phyloP scores from a whole-genome alignment of 2,329 filamentous ascomycete species.

The Macrophomina tecta region DNA sequence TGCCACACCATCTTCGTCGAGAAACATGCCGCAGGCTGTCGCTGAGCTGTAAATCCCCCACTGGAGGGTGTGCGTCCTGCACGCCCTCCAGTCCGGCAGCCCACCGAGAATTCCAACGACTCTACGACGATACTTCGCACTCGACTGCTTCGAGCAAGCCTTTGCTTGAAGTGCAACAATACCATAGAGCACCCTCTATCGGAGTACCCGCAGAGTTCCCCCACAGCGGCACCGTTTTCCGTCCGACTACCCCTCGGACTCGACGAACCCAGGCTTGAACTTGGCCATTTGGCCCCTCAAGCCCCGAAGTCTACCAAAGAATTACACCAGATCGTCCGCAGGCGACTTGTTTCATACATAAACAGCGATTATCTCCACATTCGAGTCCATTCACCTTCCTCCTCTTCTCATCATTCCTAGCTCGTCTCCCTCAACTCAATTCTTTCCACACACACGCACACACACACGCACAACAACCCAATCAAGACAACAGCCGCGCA shows the following conservation, averaged over 20 bases:
- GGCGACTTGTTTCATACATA: conserved; percentile 34
- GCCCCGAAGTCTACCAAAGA: conserved; percentile 42
- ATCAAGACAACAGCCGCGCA: not conserved
- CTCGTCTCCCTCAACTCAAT: not conserved
- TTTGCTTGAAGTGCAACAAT: conserved; percentile 35
- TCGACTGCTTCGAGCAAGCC: conserved; percentile 43
- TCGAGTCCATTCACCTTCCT: not conserved
- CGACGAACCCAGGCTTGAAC: conserved; percentile 37
- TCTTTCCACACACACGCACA: not conserved
- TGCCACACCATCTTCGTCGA: conserved; percentile 48
- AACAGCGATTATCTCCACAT: conserved; percentile 18
- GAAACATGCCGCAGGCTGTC: conserved; percentile 55
- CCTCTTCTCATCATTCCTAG: conserved; percentile 2
- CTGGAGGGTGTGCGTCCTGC: conserved; percentile 69
- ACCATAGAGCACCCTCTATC: conserved; percentile 34
- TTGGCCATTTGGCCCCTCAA: conserved; percentile 41
- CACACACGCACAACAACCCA: not conserved
- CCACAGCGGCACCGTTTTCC: conserved; percentile 41
- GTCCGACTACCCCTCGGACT: conserved; percentile 38
- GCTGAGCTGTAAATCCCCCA: conserved; percentile 80
- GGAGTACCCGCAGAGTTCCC: conserved; percentile 36
- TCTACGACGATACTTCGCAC: conserved; percentile 48
- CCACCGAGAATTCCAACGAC: conserved; percentile 74
- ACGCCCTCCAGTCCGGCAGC: conserved; percentile 82
- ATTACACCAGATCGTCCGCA: conserved; percentile 36